phyloP scores from a whole-genome alignment of 2,329 filamentous ascomycete species.

The Fonsecaea nubica region DNA sequence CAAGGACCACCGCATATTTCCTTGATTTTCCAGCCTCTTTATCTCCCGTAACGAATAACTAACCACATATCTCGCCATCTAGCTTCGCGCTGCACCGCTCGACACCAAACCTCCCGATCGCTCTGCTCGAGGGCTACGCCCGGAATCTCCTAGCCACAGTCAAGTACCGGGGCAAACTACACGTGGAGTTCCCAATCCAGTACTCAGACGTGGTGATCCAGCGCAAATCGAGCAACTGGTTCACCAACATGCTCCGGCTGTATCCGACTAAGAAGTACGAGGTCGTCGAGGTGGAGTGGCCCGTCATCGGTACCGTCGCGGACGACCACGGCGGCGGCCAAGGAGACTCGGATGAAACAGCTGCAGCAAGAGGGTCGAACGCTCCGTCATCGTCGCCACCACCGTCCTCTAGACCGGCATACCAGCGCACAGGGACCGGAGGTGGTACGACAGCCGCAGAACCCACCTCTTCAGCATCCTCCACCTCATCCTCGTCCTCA shows the following conservation, averaged over 20 bases:
- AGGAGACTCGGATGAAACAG: not conserved
- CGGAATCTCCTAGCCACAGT: slow-evolving; percentile 41
- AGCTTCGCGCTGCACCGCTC: slow-evolving; percentile 34
- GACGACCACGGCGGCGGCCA: slow-evolving; percentile 13
- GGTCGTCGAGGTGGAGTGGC: slow-evolving; percentile 40
- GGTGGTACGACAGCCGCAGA: not conserved
- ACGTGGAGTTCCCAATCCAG: slow-evolving; percentile 40
- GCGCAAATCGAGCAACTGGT: slow-evolving; percentile 39
- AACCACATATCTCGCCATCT: slow-evolving; percentile 1
- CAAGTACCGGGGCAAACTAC: slow-evolving; percentile 41
- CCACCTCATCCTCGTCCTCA: not conserved
- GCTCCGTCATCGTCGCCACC: slow-evolving; percentile 4
- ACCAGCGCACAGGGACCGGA: not conserved
- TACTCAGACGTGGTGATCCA: slow-evolving; percentile 37
- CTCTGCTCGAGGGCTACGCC: slow-evolving; percentile 41
- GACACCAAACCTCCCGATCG: slow-evolving; percentile 27
- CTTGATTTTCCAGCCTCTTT: not conserved
- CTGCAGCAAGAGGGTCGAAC: not conserved
- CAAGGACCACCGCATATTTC: not conserved
- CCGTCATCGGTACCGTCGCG: slow-evolving; percentile 30
- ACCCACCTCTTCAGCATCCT: not conserved
- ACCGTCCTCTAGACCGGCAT: not conserved
- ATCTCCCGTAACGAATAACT: not conserved
- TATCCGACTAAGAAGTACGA: slow-evolving; percentile 40
- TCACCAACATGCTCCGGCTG: slow-evolving; percentile 38